Evolutionary conservation across 257 asterid genomes (phyloP).

Genomic region (Ligustrum vulgare): DNA sequence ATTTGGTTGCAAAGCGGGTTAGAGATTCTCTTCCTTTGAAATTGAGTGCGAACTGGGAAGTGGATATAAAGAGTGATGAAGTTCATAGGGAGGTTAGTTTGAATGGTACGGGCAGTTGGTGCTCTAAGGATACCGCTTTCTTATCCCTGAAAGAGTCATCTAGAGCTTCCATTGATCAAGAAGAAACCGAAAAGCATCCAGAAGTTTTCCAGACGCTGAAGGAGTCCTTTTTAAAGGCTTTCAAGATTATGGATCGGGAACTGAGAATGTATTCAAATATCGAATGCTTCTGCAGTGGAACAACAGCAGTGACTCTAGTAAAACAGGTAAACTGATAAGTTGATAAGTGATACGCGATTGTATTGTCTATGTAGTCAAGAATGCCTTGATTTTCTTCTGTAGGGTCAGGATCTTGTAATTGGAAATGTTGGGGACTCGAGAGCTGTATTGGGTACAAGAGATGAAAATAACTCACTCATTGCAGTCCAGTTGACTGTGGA

Average conservation of each 20-base stretch:
- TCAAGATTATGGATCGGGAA: constrained; percentile 84
- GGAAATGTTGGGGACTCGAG: constrained; percentile 94
- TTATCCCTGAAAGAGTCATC: constrained; percentile 59
- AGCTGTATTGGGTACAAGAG: constrained; percentile 82
- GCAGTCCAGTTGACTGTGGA: constrained; percentile 88
- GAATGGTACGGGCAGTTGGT: constrained; percentile 43
- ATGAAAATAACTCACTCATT: constrained; percentile 50
- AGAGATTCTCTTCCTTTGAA: constrained; percentile 87
- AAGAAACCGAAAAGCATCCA: constrained; percentile 56
- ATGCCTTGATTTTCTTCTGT: constrained; percentile 14
- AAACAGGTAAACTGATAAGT: constrained; percentile 60
- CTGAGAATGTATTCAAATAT: constrained; percentile 62
- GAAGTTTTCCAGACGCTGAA: constrained; percentile 67
- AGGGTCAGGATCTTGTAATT: constrained; percentile 85
- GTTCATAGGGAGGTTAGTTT: constrained; percentile 64
- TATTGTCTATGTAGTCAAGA: constrained; percentile 6
- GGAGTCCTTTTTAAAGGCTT: constrained; percentile 83
- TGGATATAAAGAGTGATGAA: constrained; percentile 55
- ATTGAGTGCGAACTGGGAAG: constrained; percentile 83
- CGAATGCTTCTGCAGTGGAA: constrained; percentile 95
- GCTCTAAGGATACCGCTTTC: constrained; percentile 52
- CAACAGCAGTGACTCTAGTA: constrained; percentile 84
- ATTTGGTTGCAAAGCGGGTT: constrained; percentile 88
- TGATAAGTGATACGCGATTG: constrained; percentile 9
- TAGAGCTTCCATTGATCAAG: constrained; percentile 49